Evolutionary conservation across 305 asterid genomes (phyloP).

Genomic region (Fraxinus greggii): DNA sequence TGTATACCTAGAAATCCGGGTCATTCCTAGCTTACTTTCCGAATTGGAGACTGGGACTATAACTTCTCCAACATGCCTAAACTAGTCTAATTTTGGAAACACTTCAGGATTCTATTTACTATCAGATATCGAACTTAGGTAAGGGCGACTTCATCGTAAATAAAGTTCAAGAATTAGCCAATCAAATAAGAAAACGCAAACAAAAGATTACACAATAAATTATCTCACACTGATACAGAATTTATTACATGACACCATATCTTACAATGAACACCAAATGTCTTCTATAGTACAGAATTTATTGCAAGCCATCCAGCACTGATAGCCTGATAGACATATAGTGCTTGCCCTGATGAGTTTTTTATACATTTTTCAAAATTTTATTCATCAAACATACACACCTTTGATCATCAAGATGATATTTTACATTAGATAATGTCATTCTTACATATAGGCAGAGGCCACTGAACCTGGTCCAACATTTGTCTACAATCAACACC

Average conservation of each 20-base stretch:
- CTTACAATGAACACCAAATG: conserved; percentile 16
- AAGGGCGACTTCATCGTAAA: not conserved
- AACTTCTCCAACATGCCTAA: not conserved
- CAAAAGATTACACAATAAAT: not conserved
- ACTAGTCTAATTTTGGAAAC: not conserved
- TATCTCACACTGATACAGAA: not conserved
- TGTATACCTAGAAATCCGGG: not conserved
- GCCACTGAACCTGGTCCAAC: conserved; percentile 32
- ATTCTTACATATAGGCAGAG: conserved; percentile 13
- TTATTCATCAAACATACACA: conserved; percentile 22
- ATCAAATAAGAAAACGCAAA: not conserved
- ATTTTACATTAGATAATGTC: conserved; percentile 24
- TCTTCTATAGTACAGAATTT: conserved; percentile 21
- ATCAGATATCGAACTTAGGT: not conserved
- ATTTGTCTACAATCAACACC: conserved; percentile 54
- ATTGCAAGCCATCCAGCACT: conserved; percentile 32
- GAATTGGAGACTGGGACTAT: not conserved
- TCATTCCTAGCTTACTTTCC: not conserved
- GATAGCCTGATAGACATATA: conserved; percentile 19
- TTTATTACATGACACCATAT: not conserved
- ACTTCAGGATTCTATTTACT: not conserved
- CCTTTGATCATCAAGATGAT: conserved; percentile 23
- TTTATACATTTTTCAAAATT: not conserved
- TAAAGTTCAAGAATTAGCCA: not conserved
- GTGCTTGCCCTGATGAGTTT: conserved; percentile 6